phyloP scores from a whole-genome alignment of 345 rosid species.

The Eucalyptus pauciflora region DNA sequence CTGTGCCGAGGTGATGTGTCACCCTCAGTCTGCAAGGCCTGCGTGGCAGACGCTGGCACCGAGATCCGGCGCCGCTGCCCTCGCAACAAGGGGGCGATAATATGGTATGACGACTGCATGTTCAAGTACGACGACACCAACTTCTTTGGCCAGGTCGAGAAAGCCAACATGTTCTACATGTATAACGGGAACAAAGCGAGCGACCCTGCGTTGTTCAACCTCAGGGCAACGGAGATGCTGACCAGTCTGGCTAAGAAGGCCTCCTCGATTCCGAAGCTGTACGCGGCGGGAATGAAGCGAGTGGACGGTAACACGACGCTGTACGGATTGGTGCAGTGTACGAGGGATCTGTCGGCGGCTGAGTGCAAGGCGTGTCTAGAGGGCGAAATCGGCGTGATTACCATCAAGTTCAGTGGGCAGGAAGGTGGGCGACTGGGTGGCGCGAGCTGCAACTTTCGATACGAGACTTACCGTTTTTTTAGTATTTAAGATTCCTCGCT shows the following conservation, averaged over 20 bases:
- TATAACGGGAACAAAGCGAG: constrained; percentile 18
- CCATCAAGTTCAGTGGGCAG: constrained; percentile 11
- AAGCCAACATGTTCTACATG: constrained; percentile 12
- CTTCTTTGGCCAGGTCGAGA: constrained; percentile 47
- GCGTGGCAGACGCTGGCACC: constrained; percentile 21
- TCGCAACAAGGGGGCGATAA: constrained; percentile 21
- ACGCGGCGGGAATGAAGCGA: constrained; percentile 26
- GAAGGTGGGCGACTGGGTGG: constrained; percentile 31
- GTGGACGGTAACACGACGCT: constrained; percentile 3
- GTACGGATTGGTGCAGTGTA: constrained; percentile 31
- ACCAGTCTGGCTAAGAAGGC: constrained; percentile 9
- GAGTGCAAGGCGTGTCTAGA: constrained; percentile 27
- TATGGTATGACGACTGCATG: constrained; percentile 52
- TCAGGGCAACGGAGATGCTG: constrained; percentile 28
- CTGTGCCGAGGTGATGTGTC: constrained; percentile 62
- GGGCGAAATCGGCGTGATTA: constrained; percentile 12
- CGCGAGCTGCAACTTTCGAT: constrained; percentile 57
- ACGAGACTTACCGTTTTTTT: constrained; percentile 51
- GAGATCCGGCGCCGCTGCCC: constrained; percentile 40
- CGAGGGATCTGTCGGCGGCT: constrained; percentile 11
- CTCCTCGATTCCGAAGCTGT: constrained; percentile 14
- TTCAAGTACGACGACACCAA: constrained; percentile 37
- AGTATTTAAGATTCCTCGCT: background rate
- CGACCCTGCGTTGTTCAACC: constrained; percentile 19
- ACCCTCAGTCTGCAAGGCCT: constrained; percentile 27